Base-by-base conservation (phyloP, 2,329 filamentous ascomycete genomes). In the Chaetoscypha palmicola region DNA sequence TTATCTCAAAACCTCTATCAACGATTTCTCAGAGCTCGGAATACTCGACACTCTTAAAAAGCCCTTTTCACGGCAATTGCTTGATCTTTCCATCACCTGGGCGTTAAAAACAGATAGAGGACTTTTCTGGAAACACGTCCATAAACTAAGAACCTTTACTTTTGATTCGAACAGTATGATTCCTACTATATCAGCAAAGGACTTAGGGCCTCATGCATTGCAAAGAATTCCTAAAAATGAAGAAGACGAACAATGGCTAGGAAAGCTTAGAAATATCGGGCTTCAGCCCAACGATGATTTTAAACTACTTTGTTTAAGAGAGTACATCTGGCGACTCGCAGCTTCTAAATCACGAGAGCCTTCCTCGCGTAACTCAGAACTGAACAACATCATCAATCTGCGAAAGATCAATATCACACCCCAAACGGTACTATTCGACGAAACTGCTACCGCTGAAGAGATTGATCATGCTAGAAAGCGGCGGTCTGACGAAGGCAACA, bases 201-300 rank as follows among this genome's bases (percentile, higher is more conserved):
- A 83, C 48, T 62, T 74, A 41, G 72, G 72, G 28, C 62, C 68
- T 38, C 76, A 74, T 55, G 70, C 78, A 8, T 65, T 92, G 21
- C 74, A 71, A 50, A 79, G 77, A 53, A 68, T 85, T 3, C 67
- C 76, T 1, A 90, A 81, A 59, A 95, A 90, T 53, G 89, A 94
- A 7, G 91, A 97, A 62, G 92, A 98, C 59, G 89, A 96, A 50
- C 79, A 89, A 54, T 97, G 92, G 90, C 69, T 98, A n/a, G 72
- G 77, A 11, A 84, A 88, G 51, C 67, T 98, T 37, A 79, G 86
- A 39, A 94, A 87, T 51, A 78, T 94, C 32, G 92, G 92, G 0
- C 79, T 98, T 69, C 70, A 73, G 1, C 60, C 72, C 1, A 90
- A 96, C 34, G 91, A 98, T 54, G 92, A 98, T 53, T 78, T 85